These are phyloP conservation scores for Fraxinus ornus DNA, from an alignment of 305 asterid species.

Conservation along the genomic window DNA sequence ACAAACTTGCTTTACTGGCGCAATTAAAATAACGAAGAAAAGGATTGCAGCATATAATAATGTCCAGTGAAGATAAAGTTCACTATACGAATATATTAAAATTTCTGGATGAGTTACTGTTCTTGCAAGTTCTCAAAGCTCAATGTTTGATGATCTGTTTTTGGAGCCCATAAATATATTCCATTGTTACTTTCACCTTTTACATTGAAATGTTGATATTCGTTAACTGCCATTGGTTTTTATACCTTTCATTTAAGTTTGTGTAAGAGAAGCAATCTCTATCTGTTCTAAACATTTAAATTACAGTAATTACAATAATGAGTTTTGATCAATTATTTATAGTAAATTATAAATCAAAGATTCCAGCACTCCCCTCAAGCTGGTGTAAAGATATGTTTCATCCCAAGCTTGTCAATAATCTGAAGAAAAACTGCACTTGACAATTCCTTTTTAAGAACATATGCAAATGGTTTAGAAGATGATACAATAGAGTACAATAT, in stretches of 20 bases:
- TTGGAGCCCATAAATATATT: constrained; percentile 8
- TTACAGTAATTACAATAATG: background rate
- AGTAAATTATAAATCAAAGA: background rate
- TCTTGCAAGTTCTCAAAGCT: constrained; percentile 18
- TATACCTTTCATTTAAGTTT: constrained; percentile 3
- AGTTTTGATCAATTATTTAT: background rate
- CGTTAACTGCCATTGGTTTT: background rate
- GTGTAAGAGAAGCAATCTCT: background rate
- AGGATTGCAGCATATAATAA: constrained; percentile 5
- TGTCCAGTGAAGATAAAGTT: background rate
- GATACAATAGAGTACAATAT: background rate
- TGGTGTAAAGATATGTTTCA: background rate
- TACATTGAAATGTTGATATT: constrained; percentile 3
- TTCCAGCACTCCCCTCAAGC: background rate
- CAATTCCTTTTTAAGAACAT: background rate
- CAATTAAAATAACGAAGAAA: background rate
- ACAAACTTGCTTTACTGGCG: background rate
- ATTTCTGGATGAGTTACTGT: background rate
- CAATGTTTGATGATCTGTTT: constrained; percentile 1
- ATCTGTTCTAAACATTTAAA: constrained; percentile 3
- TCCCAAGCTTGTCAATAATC: background rate
- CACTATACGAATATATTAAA: constrained; percentile 2
- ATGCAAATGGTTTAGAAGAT: background rate
- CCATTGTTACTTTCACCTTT: background rate
- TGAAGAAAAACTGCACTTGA: background rate